Evolutionary conservation across 768 basidiomycete genomes (phyloP).

Genomic region (Naganishia kalamii): DNA sequence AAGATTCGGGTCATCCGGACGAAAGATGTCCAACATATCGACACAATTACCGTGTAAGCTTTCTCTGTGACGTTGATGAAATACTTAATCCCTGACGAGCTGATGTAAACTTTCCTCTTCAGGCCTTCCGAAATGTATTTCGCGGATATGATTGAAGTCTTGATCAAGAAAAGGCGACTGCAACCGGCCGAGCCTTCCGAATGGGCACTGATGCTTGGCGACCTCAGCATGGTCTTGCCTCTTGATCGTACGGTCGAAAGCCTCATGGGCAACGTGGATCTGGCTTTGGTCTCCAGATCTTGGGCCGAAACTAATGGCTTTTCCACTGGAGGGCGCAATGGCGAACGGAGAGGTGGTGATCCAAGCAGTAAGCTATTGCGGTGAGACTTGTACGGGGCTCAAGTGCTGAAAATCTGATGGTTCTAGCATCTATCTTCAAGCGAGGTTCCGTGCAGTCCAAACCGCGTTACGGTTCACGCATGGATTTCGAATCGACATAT

Average conservation of each 20-base stretch:
- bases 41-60: slow-evolving; percentile 85
- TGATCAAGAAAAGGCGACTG: slow-evolving; percentile 44
- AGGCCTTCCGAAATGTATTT: slow-evolving; percentile 83
- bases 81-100: neutral
- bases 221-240: slow-evolving; percentile 59
- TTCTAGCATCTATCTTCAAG: slow-evolving; percentile 80
- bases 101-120: neutral
- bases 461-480: slow-evolving; percentile 54
- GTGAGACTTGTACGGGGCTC: neutral
- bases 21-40: slow-evolving; percentile 74
- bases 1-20: slow-evolving; percentile 73
- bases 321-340: slow-evolving; percentile 50
- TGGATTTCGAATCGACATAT: slow-evolving; percentile 78
- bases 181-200: slow-evolving; percentile 53
- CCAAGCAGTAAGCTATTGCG: slow-evolving; percentile 63
- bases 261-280: slow-evolving; percentile 75
- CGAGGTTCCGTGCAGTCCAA: slow-evolving; percentile 65
- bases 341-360: slow-evolving; percentile 63
- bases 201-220: slow-evolving; percentile 53
- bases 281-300: slow-evolving; percentile 70
- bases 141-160: slow-evolving; percentile 82
- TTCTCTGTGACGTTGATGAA: neutral
- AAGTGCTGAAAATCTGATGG: neutral
- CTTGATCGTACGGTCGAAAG: slow-evolving; percentile 95
- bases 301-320: slow-evolving; percentile 68